Percentiles rank a stretch among this genome's conserved stretches.
Conservation (phyloP, 441 rosid genomes). For the Sinapis alba region DNA sequence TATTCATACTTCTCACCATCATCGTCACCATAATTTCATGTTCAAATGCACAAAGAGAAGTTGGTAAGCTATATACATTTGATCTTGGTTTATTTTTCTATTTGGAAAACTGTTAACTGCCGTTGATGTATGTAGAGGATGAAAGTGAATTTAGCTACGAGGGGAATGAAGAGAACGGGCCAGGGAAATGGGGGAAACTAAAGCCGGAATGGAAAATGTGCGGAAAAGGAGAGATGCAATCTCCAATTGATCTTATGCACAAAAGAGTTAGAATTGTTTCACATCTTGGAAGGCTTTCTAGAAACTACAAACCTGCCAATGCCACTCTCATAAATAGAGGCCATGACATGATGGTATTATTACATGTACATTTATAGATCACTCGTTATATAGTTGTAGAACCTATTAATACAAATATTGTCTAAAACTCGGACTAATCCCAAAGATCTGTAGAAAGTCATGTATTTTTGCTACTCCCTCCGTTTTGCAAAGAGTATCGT, state of each 20-base stretch:
- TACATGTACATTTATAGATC: not conserved
- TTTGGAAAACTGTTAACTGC: not conserved
- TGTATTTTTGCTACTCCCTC: not conserved
- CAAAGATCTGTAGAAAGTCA: not conserved
- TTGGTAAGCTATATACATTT: constrained; percentile 13
- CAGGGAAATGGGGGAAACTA: constrained; percentile 66
- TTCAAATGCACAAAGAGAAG: constrained; percentile 13
- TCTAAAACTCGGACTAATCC: too few species aligned
- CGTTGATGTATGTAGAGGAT: constrained; percentile 49
- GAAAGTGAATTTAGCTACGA: constrained; percentile 61
- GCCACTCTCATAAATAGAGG: constrained; percentile 77
- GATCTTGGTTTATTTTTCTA: not conserved
- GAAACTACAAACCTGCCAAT: constrained; percentile 52
- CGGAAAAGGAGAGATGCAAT: too few species aligned
- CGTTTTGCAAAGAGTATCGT: too few species aligned
- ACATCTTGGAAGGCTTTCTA: constrained; percentile 51
- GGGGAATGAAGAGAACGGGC: constrained; percentile 45
- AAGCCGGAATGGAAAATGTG: constrained; percentile 69
- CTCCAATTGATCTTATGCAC: constrained; percentile 65
- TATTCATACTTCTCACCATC: constrained; percentile 22
- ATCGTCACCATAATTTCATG: not conserved
- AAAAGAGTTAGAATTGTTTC: constrained; percentile 59
- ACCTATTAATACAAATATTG: too few species aligned
- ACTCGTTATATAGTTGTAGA: not conserved
- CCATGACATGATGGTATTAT: constrained; percentile 78